phyloP scores from a whole-genome alignment of 805 yeast genomes.

The Millerozyma acaciae region DNA sequence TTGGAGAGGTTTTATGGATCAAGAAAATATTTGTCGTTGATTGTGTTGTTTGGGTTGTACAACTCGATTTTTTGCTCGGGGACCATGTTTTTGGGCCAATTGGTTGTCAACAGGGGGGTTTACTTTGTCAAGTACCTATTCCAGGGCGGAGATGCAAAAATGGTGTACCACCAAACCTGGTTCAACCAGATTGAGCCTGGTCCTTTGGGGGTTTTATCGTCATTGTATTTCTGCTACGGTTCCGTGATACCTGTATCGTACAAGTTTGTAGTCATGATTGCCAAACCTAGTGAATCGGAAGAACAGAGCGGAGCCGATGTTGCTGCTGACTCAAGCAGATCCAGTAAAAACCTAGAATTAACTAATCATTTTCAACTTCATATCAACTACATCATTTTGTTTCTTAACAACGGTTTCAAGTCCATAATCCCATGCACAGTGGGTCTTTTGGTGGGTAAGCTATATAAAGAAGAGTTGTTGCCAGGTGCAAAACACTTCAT shows the following conservation, averaged over 20 bases:
- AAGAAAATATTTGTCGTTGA: conserved; percentile 45
- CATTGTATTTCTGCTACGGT: conserved; percentile 38
- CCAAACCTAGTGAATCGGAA: too few species aligned
- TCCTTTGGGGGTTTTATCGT: conserved; percentile 37
- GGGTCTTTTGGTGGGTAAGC: conserved; percentile 36
- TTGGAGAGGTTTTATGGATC: conserved; percentile 59
- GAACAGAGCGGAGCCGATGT: conserved; percentile 2
- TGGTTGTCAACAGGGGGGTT: conserved; percentile 13
- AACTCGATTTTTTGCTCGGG: conserved; percentile 39
- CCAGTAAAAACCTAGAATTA: conserved; percentile 19
- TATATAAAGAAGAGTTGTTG: conserved; percentile 30
- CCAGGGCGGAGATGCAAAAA: conserved; percentile 2
- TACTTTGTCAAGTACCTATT: conserved; percentile 12
- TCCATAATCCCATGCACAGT: conserved; percentile 34
- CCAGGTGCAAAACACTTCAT: conserved; percentile 36
- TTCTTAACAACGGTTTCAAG: conserved; percentile 35
- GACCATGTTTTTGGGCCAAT: conserved; percentile 42
- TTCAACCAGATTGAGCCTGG: conserved; percentile 37
- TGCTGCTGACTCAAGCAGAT: neutral
- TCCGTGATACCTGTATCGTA: conserved; percentile 31
- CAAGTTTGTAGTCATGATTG: conserved; percentile 29
- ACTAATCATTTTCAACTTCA: conserved; percentile 41
- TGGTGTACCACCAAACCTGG: conserved; percentile 21
- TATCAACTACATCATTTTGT: conserved; percentile 27
- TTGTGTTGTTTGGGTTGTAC: conserved; percentile 44